Base-by-base conservation (phyloP, 441 rosid species). In the Hura crepitans region DNA sequence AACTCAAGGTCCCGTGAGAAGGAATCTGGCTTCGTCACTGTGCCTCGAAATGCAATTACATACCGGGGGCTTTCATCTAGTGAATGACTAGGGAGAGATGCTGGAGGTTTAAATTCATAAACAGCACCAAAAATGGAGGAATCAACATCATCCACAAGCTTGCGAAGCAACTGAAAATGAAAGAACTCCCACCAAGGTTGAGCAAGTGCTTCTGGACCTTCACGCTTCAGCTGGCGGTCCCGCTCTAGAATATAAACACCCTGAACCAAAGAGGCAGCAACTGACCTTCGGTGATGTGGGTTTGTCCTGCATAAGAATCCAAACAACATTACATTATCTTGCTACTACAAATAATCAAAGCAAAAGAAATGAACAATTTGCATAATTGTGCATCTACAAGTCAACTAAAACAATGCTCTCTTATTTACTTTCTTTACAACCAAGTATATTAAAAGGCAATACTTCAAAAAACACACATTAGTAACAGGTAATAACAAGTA, bases 141-240 rank as follows among this genome's bases (percentile, higher is more conserved):
- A 72, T 92, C 99, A 25, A 72, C 86, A 37, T 93, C 85, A 50
- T 96, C 97, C 0, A 88, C 84, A 18, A 93, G 96, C 66, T 75
- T 80, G 53, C 82, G 90, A 61, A 84, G 73, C 74, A 89, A 77
- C 56, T 68, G 76, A 69, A 96, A 96, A 63, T 87, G 80, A 66
- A 91, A 89, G 78, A 86, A 89, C 81, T 86, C 90, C 86, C 98
- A 93, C 99, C 98, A 96, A 20, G 84, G 81, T 33, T 89, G 82
- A 72, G 93, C 96, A 22, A 91, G 75, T 62, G 91, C 91, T 82
- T 82, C 79, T 15, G 84, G 73, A 58, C 80, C 97, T 61, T 80
- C 73, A 37, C 96, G 92, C 67, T 84, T 83, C 77, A 83, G 81
- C 79, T 93, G 99, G 76, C 96, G 91, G 72, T 96, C 99, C 66